These are phyloP conservation scores for Knoxdaviesia capensis DNA, from an alignment of 2,329 filamentous ascomycete genomes.

Conservation along the genomic window DNA sequence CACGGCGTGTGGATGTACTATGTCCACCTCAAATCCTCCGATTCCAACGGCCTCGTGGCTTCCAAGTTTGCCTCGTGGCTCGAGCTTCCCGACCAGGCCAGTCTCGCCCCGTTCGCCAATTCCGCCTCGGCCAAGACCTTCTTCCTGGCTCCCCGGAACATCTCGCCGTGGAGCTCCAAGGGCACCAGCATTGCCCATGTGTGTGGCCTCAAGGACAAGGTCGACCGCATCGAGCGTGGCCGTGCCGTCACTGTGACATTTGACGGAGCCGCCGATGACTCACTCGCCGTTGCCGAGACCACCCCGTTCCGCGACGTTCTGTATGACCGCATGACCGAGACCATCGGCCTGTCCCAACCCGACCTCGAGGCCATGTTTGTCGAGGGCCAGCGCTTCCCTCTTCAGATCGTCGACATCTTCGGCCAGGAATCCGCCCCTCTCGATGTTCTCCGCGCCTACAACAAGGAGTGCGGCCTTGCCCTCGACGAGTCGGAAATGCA, in stretches of 20 bases:
- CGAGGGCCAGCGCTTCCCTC: constrained; percentile 37
- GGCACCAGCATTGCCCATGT: constrained; percentile 87
- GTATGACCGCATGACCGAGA: constrained; percentile 92
- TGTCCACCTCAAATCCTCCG: constrained; percentile 33
- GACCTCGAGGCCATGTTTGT: constrained; percentile 62
- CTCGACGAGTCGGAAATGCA: constrained; percentile 80
- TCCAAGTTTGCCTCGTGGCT: constrained; percentile 7
- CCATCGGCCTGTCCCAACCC: constrained; percentile 45
- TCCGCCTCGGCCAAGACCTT: constrained; percentile 12
- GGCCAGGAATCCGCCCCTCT: constrained; percentile 43
- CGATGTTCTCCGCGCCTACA: constrained; percentile 61
- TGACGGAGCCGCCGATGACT: constrained; percentile 19
- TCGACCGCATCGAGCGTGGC: constrained; percentile 71
- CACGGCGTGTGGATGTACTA: constrained; percentile 44
- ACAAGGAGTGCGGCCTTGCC: constrained; percentile 64
- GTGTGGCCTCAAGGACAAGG: constrained; percentile 53
- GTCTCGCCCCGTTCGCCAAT: constrained; percentile 2
- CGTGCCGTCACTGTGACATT: constrained; percentile 53
- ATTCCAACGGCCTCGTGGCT: constrained; percentile 17
- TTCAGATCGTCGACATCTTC: constrained; percentile 60
- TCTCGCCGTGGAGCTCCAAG: constrained; percentile 95
- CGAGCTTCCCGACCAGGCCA: constrained; percentile 3
- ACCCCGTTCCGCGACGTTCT: constrained; percentile 48
- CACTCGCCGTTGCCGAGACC: constrained; percentile 15
- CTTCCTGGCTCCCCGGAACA: constrained; percentile 64